Evolutionary conservation across 139 green algal genomes (phyloP), one percentile per base, ranked within the genome.

Genomic region (Coelastrella sp.): DNA sequence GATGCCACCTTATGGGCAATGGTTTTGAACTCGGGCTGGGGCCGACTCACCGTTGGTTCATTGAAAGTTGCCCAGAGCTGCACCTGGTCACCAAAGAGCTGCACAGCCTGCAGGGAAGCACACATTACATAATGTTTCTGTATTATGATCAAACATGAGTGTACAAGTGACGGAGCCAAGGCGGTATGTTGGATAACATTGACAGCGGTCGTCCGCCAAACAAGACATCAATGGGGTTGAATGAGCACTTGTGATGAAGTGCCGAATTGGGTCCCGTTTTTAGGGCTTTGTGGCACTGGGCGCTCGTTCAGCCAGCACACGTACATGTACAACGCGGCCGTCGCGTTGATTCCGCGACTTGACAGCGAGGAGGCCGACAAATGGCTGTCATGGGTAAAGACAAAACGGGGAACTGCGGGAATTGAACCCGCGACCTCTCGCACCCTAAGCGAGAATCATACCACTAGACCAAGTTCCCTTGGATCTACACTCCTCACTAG

Each of bases 51-150:
- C 54, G 90, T 92, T 57, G 93, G 93, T 78, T 95, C 93, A 75
- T 95, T 95, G 88, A 95, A 94, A 5, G 93, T 95, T 54, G 92
- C 87, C 90, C 91, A 93, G 59, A 94, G 77, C 58, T 78, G 54
- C 22, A 93, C 64, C 47, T 88, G 89, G 73, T 88, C 59, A 17
- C 75, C 74, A 86, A 92, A 92, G 66, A 85, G 81, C 60, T 80
- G 14, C 7, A 92, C 22, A 32, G 76, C 89, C 60, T 81, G 73
- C 60, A 76, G 32, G 32, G 32, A 47, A 47, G 32, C 32, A 47
- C 32, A 47, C 80, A 86, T 3, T 19, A 80, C 7, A 22, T 58
- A 23, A 7, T 58, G n/a, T 8, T 17, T 5, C 74, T 58, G 74
- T 5, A 80, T 3, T 23, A 59, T 13, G 22, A 80, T 7, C 74